Evolutionary conservation across 1,284 basidiomycete species (phyloP).

Genomic region (Cutaneotrichosporon cyanovorans): DNA sequence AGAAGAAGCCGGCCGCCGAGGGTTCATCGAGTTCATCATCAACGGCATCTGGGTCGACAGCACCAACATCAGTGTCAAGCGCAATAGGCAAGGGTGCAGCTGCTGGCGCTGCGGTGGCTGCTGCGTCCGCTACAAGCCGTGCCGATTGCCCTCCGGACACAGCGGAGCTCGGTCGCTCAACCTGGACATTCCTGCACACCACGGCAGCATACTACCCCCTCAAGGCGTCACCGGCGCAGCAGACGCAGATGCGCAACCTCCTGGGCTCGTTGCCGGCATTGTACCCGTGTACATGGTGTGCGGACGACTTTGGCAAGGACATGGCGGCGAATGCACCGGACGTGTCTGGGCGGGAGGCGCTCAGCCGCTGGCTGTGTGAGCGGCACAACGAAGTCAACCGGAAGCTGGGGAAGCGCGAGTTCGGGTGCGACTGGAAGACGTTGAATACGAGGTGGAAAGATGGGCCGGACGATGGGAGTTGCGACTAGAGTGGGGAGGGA

Average conservation of each 20-base stretch:
- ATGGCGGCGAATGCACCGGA: slow-evolving; percentile 63
- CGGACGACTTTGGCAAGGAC: slow-evolving; percentile 61
- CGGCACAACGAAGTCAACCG: slow-evolving; percentile 85
- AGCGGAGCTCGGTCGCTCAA: slow-evolving; percentile 75
- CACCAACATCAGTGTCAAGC: not conserved
- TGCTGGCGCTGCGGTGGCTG: slow-evolving; percentile 25
- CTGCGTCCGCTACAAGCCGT: slow-evolving; percentile 51
- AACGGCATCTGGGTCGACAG: not conserved
- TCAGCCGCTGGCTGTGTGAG: slow-evolving; percentile 81
- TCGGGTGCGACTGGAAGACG: slow-evolving; percentile 63
- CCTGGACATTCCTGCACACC: slow-evolving; percentile 92
- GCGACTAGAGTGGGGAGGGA: slow-evolving; percentile 53
- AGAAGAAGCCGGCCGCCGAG: slow-evolving; percentile 32
- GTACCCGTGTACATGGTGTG: slow-evolving; percentile 82
- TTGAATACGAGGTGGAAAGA: slow-evolving; percentile 83
- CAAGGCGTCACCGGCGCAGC: slow-evolving; percentile 60
- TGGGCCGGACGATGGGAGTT: slow-evolving; percentile 75
- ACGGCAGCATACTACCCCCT: slow-evolving; percentile 91
- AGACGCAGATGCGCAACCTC: slow-evolving; percentile 70
- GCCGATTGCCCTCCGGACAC: slow-evolving; percentile 85
- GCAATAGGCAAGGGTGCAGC: slow-evolving; percentile 12
- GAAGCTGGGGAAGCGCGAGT: slow-evolving; percentile 70
- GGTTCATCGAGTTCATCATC: slow-evolving; percentile 36
- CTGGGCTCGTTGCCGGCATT: slow-evolving; percentile 67
- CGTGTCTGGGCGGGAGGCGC: slow-evolving; percentile 57